Evolutionary conservation across 2,329 filamentous ascomycete genomes (phyloP).

Genomic region (Apiospora aurea): DNA sequence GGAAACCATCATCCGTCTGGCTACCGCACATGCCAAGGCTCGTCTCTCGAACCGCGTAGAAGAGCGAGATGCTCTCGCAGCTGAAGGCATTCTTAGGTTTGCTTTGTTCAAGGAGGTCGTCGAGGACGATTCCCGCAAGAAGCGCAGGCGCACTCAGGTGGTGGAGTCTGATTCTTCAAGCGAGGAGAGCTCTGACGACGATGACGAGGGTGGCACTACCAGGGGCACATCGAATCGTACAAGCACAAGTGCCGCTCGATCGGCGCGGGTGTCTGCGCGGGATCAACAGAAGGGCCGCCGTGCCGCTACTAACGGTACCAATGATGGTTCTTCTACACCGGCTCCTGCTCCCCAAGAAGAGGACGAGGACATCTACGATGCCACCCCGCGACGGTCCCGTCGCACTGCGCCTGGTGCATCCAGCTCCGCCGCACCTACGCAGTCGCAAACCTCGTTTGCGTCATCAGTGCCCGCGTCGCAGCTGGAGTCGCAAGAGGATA

Average conservation of each 20-base stretch:
- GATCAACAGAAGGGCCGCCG: slow-evolving; percentile 38
- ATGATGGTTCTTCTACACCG: slow-evolving; percentile 34
- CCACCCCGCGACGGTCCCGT: slow-evolving; percentile 51
- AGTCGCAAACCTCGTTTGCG: slow-evolving; percentile 70
- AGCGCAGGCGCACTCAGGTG: slow-evolving; percentile 75
- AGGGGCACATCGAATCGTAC: slow-evolving; percentile 48
- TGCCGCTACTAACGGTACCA: slow-evolving; percentile 33
- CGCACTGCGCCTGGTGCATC: slow-evolving; percentile 42
- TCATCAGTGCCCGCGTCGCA: slow-evolving; percentile 83
- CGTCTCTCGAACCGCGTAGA: slow-evolving; percentile 88
- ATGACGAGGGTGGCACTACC: slow-evolving; percentile 52
- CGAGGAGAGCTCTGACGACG: slow-evolving; percentile 66
- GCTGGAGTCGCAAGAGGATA: slow-evolving; percentile 54
- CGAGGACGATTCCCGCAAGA: slow-evolving; percentile 79
- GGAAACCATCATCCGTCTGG: slow-evolving; percentile 96
- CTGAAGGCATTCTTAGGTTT: slow-evolving; percentile 89
- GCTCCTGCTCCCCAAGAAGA: slow-evolving; percentile 52
- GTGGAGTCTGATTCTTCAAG: slow-evolving; percentile 65
- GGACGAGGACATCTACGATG: slow-evolving; percentile 56
- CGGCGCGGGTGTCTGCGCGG: slow-evolving; percentile 38
- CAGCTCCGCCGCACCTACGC: slow-evolving; percentile 44
- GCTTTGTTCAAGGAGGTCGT: slow-evolving; percentile 97
- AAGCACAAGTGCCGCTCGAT: slow-evolving; percentile 45
- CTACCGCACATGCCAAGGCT: slow-evolving; percentile 94
- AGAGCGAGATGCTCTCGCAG: slow-evolving; percentile 84